Evolutionary conservation across 306 rosid genomes (phyloP).

Genomic region (Luffa acutangula): DNA sequence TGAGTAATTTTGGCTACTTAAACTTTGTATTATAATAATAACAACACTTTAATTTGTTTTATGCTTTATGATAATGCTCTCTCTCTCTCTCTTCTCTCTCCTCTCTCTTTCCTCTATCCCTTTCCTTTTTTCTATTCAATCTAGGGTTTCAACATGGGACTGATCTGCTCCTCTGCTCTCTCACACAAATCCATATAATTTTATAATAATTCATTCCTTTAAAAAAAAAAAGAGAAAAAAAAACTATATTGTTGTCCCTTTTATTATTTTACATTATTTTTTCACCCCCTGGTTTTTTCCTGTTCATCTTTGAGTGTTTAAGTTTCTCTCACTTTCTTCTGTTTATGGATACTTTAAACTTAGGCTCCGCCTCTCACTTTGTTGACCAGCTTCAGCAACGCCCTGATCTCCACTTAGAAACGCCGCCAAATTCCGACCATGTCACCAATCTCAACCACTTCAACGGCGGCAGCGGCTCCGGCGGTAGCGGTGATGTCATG

Average conservation of each 20-base stretch:
- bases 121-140: neutral
- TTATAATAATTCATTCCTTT: neutral
- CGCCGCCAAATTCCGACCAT: neutral
- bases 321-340: slow-evolving; percentile 10
- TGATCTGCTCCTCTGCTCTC: neutral
- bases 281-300: slow-evolving; percentile 6
- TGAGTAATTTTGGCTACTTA: neutral
- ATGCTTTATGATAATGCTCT: neutral
- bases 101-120: neutral
- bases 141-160: slow-evolving; percentile 10
- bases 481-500: slow-evolving; percentile 2
- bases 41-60: neutral
- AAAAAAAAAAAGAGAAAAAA: neutral
- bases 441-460: neutral
- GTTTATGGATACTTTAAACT: slow-evolving; percentile 14
- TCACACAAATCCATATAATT: neutral
- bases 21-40: slow-evolving; percentile 5
- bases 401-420: slow-evolving; percentile 8
- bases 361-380: slow-evolving; percentile 14
- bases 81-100: neutral
- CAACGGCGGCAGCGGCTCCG: neutral
- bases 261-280: slow-evolving; percentile 15
- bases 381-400: slow-evolving; percentile 13
- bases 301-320: slow-evolving; percentile 13
- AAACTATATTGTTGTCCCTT: neutral